Evolutionary conservation across 495 filamentous ascomycete species (phyloP).

Genomic region (Aspergillus homomorphus): DNA sequence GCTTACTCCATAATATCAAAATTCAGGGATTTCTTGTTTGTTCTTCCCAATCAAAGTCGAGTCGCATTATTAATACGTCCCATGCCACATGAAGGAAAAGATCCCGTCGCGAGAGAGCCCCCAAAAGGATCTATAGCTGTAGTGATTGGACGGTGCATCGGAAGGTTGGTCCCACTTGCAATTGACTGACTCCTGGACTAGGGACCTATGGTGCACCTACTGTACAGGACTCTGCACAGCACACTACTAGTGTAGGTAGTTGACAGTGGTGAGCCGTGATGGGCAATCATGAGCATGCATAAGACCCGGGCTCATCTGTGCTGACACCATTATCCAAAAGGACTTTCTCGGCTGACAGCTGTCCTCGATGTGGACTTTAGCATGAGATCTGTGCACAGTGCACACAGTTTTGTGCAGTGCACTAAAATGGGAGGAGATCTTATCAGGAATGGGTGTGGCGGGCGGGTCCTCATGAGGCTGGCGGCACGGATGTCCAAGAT

Average conservation of each 20-base stretch:
- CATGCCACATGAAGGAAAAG: conserved; percentile 1
- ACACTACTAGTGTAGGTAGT: no score
- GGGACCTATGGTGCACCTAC: background rate
- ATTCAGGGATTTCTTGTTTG: background rate
- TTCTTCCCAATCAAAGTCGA: background rate
- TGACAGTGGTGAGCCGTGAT: background rate
- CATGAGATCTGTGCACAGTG: background rate
- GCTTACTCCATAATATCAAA: conserved; percentile 4
- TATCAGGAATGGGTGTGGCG: background rate
- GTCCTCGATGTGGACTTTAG: background rate
- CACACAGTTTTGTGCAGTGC: background rate
- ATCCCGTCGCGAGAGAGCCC: background rate
- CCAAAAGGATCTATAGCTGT: background rate
- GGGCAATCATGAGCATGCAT: background rate
- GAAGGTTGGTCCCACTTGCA: background rate
- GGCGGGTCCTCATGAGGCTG: background rate
- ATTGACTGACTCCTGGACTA: background rate
- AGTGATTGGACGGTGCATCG: background rate
- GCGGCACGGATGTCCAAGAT: conserved; percentile 5
- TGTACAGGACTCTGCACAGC: background rate
- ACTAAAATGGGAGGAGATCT: background rate
- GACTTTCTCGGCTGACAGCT: background rate
- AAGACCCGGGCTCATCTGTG: no score
- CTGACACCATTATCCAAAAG: background rate
- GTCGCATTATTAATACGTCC: background rate